phyloP scores from a whole-genome alignment of 1,284 basidiomycete species.

The Phenoliferia sp. region DNA sequence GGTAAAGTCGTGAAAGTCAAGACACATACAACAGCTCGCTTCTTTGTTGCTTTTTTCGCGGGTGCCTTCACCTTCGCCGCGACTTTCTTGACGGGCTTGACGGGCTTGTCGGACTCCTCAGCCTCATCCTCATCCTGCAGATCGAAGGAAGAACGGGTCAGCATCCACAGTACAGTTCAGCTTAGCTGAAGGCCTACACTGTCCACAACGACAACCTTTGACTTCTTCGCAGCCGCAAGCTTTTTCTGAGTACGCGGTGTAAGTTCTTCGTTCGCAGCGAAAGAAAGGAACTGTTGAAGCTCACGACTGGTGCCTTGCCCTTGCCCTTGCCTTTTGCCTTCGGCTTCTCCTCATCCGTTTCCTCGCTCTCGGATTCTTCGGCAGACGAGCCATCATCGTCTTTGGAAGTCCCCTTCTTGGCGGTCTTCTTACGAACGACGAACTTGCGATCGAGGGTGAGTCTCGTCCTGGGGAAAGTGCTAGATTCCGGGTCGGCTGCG shows the following conservation, averaged over 20 bases:
- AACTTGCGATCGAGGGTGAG: neutral
- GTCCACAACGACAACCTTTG: no score
- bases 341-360: neutral
- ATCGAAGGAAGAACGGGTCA: neutral
- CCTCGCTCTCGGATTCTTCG: neutral
- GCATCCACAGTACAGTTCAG: neutral
- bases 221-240: no score
- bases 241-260: no score
- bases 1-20: no score
- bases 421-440: neutral
- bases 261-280: no score
- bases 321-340: neutral
- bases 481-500: no score
- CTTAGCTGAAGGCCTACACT: neutral
- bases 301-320: neutral
- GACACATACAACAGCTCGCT: neutral
- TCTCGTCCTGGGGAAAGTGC: neutral
- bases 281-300: no score
- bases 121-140: neutral
- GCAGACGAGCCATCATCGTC: neutral
- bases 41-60: neutral
- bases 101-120: neutral
- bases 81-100: neutral
- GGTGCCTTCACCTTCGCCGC: neutral
- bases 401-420: slow-evolving; percentile 3